These are phyloP conservation scores for Salix dunnii DNA, from an alignment of 345 rosid genomes.

Conservation along the genomic window DNA sequence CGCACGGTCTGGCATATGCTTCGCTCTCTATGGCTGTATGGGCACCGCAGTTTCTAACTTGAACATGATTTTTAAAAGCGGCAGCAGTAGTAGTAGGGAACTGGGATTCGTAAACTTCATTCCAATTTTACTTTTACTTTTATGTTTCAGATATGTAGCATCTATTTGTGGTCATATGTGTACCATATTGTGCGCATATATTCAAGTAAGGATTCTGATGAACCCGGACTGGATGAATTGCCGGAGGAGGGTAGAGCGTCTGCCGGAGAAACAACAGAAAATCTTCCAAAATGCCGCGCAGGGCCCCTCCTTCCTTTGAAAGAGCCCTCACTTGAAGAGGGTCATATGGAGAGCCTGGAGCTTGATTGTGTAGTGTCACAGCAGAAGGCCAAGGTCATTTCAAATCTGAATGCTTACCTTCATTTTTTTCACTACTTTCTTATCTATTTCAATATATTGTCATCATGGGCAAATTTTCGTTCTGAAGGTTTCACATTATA, in stretches of 20 bases:
- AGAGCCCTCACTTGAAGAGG: neutral
- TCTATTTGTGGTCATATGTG: slow-evolving; percentile 49
- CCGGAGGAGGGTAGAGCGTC: neutral
- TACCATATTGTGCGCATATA: slow-evolving; percentile 39
- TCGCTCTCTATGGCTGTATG: slow-evolving; percentile 56
- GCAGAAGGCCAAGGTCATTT: slow-evolving; percentile 4
- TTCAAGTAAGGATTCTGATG: slow-evolving; percentile 14
- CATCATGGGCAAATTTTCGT: too few species aligned
- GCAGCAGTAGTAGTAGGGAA: too few species aligned
- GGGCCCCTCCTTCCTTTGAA: slow-evolving; percentile 26
- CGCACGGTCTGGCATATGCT: slow-evolving; percentile 43
- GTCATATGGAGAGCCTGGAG: neutral
- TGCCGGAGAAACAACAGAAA: slow-evolving; percentile 6
- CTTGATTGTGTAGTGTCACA: slow-evolving; percentile 7
- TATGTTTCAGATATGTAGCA: slow-evolving; percentile 36
- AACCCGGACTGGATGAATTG: neutral
- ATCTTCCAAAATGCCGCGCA: neutral
- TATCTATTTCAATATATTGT: neutral
- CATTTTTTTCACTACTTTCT: neutral
- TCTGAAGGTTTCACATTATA: too few species aligned
- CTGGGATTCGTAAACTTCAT: neutral
- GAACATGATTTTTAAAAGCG: neutral
- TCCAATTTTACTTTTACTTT: neutral
- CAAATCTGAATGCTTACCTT: neutral
- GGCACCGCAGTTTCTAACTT: neutral